phyloP scores from a whole-genome alignment of 805 yeast species.

The Cyberlindnera maritima region DNA sequence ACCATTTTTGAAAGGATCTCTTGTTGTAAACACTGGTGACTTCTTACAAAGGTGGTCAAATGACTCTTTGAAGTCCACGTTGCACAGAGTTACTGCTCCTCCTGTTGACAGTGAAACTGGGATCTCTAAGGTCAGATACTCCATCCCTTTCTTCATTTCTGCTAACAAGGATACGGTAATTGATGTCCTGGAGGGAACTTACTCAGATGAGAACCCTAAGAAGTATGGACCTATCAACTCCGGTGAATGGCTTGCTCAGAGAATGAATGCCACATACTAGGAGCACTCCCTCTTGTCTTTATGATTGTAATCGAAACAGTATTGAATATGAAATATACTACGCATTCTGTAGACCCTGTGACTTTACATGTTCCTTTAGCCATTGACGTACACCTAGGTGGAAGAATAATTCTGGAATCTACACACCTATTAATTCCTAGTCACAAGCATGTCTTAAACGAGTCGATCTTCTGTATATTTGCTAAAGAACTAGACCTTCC shows the following conservation, averaged over 20 bases:
- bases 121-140: slow-evolving; percentile 24
- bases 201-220: slow-evolving; percentile 22
- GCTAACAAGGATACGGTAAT: slow-evolving; percentile 25
- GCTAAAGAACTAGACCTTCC: no score
- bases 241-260: slow-evolving; percentile 22
- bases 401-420: no score
- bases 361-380: no score
- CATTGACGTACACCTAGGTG: no score
- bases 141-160: slow-evolving; percentile 28
- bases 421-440: no score
- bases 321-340: no score
- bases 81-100: slow-evolving; percentile 27
- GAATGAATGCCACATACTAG: slow-evolving; percentile 25
- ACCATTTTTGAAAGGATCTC: slow-evolving; percentile 20
- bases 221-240: slow-evolving; percentile 28
- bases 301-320: no score
- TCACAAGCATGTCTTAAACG: no score
- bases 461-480: no score
- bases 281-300: no score
- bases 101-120: slow-evolving; percentile 21
- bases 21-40: slow-evolving; percentile 26
- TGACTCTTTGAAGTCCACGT: slow-evolving; percentile 25
- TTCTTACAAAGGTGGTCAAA: slow-evolving; percentile 29
- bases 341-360: no score
- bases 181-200: slow-evolving; percentile 28